Conservation (phyloP, 108 stramenopile species). For the Heterococcus sp. region DNA sequence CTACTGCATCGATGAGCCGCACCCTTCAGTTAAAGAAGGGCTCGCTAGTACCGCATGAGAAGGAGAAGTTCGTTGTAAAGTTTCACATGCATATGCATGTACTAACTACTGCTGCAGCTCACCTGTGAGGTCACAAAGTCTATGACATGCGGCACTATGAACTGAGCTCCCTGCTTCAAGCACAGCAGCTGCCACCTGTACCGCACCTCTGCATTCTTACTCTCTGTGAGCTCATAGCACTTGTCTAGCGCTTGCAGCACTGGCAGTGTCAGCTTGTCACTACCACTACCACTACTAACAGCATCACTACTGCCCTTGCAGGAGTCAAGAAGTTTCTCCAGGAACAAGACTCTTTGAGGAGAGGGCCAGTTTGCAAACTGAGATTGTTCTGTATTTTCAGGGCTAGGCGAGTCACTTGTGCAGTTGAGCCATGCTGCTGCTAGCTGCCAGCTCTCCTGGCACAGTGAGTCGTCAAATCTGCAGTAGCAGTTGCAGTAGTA, state of each 20-base stretch:
- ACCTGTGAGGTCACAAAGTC: slow-evolving; percentile 75
- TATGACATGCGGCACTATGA: slow-evolving; percentile 65
- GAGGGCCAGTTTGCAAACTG: slow-evolving; percentile 71
- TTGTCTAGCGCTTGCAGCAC: slow-evolving; percentile 70
- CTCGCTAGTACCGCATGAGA: no score
- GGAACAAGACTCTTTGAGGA: slow-evolving; percentile 54
- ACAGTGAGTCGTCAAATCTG: slow-evolving; percentile 69
- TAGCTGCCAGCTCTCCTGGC: slow-evolving; percentile 65
- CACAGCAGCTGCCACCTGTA: slow-evolving; percentile 84
- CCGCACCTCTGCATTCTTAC: slow-evolving; percentile 81
- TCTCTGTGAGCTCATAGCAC: slow-evolving; percentile 62
- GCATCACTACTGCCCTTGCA: neutral
- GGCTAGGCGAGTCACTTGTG: slow-evolving; percentile 10
- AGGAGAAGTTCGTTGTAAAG: no score
- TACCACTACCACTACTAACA: neutral
- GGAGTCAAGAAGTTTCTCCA: neutral
- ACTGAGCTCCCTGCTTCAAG: slow-evolving; percentile 63
- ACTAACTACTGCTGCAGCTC: neutral
- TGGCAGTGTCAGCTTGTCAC: slow-evolving; percentile 53
- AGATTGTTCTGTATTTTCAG: neutral
- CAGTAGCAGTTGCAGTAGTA: slow-evolving; percentile 32
- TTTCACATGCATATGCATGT: neutral
- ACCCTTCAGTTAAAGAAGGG: no score
- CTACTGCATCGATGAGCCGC: no score
- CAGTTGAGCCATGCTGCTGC: slow-evolving; percentile 67